Conservation (phyloP, 2,329 filamentous ascomycete genomes). For the Arthrobotrys musiformis region DNA sequence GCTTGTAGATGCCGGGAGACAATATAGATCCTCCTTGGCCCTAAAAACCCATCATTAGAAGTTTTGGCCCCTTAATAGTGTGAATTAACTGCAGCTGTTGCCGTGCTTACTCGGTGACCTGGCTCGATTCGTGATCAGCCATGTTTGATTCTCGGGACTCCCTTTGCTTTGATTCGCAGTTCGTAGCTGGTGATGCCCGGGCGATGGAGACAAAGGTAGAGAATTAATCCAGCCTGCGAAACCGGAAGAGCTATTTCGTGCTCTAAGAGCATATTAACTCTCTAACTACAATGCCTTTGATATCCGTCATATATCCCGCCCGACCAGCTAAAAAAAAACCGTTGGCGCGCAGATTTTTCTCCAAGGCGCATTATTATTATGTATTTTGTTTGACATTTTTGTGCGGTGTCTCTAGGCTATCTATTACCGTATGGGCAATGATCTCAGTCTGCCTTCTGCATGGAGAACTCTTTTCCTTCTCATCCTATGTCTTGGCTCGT, state of each 20-base stretch:
- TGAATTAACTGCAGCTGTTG: background rate
- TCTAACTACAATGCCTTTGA: background rate
- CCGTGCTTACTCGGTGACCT: conserved; percentile 11
- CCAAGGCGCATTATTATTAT: background rate
- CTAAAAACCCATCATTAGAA: conserved; percentile 2
- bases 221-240: background rate
- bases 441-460: conserved; percentile 14
- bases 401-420: background rate
- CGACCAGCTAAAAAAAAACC: background rate
- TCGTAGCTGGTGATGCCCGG: background rate
- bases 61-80: too few relatives aligned
- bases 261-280: background rate
- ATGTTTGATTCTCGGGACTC: conserved; percentile 6
- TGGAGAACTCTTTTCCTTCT: conserved; percentile 1
- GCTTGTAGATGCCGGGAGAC: background rate
- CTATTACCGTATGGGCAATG: background rate
- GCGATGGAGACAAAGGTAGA: background rate
- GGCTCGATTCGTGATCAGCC: conserved; percentile 17
- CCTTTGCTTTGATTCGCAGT: background rate
- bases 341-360: conserved; percentile 1
- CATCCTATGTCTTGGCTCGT: conserved; percentile 6
- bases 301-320: background rate
- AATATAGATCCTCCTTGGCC: conserved; percentile 6
- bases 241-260: background rate
- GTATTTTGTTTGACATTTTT: conserved; percentile 3